Conservation (phyloP, 345 rosid species). For the Ricinus communis region DNA sequence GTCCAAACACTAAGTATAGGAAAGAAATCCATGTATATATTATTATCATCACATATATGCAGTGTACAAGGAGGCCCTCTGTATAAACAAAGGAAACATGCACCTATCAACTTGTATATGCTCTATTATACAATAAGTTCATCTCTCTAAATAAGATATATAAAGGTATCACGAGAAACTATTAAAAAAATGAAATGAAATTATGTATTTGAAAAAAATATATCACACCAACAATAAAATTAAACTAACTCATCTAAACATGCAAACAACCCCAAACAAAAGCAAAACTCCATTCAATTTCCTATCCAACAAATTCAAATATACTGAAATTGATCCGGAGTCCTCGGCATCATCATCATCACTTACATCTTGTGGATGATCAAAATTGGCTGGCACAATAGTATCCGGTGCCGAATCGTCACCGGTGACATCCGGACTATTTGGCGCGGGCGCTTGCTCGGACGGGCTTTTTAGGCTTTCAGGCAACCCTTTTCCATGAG, state of each 20-base stretch:
- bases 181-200: not conserved
- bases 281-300: slow-evolving; percentile 31
- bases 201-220: too few relatives aligned
- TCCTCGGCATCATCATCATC: slow-evolving; percentile 31
- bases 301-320: not conserved
- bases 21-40: too few relatives aligned
- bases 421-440: slow-evolving; percentile 42
- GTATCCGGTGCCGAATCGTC: slow-evolving; percentile 79
- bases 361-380: slow-evolving; percentile 50
- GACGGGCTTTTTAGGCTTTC: slow-evolving; percentile 43
- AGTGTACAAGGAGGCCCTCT: too few relatives aligned
- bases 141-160: not conserved
- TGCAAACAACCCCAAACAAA: slow-evolving; percentile 27
- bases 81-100: not conserved
- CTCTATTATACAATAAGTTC: not conserved
- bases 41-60: too few relatives aligned
- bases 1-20: too few relatives aligned
- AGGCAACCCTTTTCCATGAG: slow-evolving; percentile 79
- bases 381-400: slow-evolving; percentile 60
- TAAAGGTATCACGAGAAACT: not conserved
- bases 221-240: too few relatives aligned
- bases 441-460: slow-evolving; percentile 61
- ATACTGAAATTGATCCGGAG: slow-evolving; percentile 35
- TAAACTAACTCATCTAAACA: slow-evolving; percentile 13
- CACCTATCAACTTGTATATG: not conserved